A percentile compares a stretch with the other conserved stretches of the same genome.
Conservation (phyloP, 257 asterid species). For the Solanum etuberosum region DNA sequence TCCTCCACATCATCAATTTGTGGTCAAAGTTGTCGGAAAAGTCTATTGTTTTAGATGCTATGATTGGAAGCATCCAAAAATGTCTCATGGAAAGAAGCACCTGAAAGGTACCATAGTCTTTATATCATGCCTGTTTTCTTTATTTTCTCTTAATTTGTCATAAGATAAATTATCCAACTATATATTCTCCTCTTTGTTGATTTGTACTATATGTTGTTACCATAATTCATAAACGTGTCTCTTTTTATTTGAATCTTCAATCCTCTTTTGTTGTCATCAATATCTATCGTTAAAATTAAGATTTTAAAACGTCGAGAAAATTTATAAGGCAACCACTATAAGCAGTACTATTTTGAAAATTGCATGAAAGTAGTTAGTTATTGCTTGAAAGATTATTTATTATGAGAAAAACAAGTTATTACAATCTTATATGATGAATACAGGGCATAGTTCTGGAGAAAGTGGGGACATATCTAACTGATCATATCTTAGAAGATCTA, state of each 20-base stretch:
- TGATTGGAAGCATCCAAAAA: neutral
- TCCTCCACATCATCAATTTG: conserved; percentile 30
- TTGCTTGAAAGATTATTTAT: neutral
- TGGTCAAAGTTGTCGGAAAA: conserved; percentile 61
- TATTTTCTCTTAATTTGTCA: neutral
- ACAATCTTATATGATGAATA: neutral
- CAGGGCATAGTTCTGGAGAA: neutral
- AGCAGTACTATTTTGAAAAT: neutral
- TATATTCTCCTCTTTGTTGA: too few relatives aligned
- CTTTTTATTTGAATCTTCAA: neutral
- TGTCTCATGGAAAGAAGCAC: neutral
- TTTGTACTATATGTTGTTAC: neutral
- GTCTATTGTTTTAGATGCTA: conserved; percentile 63
- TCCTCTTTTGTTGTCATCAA: neutral
- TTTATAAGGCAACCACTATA: neutral
- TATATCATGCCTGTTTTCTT: neutral
- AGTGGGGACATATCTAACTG: neutral
- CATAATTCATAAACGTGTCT: neutral
- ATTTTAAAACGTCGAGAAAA: neutral
- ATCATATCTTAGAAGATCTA: neutral
- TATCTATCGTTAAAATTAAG: neutral
- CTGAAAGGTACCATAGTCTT: neutral
- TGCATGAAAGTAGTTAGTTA: neutral
- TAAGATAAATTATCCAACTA: too few relatives aligned
- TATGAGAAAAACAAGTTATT: neutral